Percentiles rank a stretch among this genome's conserved stretches.
These are phyloP conservation scores for Pythium volutum DNA, from an alignment of 352 stramenopile genomes.

Conservation along the genomic window DNA sequence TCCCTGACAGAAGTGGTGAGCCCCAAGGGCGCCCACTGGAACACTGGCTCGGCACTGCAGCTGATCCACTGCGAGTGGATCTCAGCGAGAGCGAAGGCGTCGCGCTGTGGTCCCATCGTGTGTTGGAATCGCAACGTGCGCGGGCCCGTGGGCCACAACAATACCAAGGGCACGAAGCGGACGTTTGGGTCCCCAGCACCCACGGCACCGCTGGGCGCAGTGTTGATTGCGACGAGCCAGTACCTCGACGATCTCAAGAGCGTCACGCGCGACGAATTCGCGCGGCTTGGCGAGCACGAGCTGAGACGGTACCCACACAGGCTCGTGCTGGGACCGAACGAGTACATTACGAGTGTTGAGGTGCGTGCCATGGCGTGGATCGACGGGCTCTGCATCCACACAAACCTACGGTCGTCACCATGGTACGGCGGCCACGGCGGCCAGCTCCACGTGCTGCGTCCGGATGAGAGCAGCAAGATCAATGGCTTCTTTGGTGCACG, in stretches of 20 bases:
- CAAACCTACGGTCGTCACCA: slow-evolving; percentile 48
- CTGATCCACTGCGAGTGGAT: slow-evolving; percentile 57
- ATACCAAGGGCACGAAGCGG: slow-evolving; percentile 41
- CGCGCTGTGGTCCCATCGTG: slow-evolving; percentile 29
- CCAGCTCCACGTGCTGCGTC: slow-evolving; percentile 37
- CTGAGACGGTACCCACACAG: slow-evolving; percentile 31
- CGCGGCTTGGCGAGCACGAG: slow-evolving; percentile 16
- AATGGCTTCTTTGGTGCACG: slow-evolving; percentile 51
- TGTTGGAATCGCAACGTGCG: slow-evolving; percentile 35
- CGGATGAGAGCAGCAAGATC: slow-evolving; percentile 38
- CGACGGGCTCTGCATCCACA: slow-evolving; percentile 64
- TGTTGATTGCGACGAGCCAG: slow-evolving; percentile 35
- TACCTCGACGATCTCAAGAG: slow-evolving; percentile 48
- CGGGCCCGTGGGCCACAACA: slow-evolving; percentile 42
- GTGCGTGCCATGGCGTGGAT: slow-evolving; percentile 59
- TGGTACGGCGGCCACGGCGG: slow-evolving; percentile 65
- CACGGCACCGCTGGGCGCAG: slow-evolving; percentile 33
- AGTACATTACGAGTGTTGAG: slow-evolving; percentile 55
- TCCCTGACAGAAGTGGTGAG: slow-evolving; percentile 32
- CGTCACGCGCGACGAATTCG: slow-evolving; percentile 33
- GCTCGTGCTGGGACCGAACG: slow-evolving; percentile 38
- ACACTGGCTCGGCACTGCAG: slow-evolving; percentile 48
- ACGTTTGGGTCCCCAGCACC: slow-evolving; percentile 25
- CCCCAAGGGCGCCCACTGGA: slow-evolving; percentile 47
- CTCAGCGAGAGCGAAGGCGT: slow-evolving; percentile 30